Base-by-base conservation (phyloP, 306 rosid genomes). In the Cucurbita argyrosperma region DNA sequence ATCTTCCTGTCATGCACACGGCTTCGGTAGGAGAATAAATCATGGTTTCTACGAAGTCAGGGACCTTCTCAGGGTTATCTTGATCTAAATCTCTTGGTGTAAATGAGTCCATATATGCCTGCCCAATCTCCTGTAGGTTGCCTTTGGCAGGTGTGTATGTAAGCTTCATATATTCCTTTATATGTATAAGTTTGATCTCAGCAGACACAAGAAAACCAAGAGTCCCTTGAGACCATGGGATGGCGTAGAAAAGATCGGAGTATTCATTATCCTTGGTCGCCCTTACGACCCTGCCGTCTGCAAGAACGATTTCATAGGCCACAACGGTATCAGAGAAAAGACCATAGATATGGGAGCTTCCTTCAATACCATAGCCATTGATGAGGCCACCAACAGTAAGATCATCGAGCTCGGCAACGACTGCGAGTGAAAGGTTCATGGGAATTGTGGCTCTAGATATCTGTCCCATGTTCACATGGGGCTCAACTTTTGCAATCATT, bases 161-260 rank as follows among this genome's bases (percentile, higher is more conserved):
- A 76, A 94, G 35, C 85, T 61, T 90, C 98, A 94, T 94, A 87
- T 89, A 94, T 83, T 94, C 98, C 85, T 90, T 94, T 53, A 94
- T 19, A 4, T 81, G 87, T 46, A 94, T 94, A 70, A 94, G 97
- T 83, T 76, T 89, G 84, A 94, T 88, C 85, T 94, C 98, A 37
- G 98, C 98, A 80, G 98, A 84, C 57, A 90, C 97, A 59, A 94
- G 97, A 80, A 94, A 84, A 50, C 98, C 98, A 10, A 94, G 85
- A 58, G 98, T 94, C 73, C 98, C 98, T 79, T 94, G 98, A 64
- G 98, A 94, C 98, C 98, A 94, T 0, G 98, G 98, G 83, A 94
- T 82, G 26, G 88, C 85, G 67, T 89, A 76, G 81, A 83, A 94
- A 74, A 94, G 95, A 86, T 94, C 98, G 2, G 98, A 83, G 82